Percentiles rank a stretch among this genome's conserved stretches.
Conservation (phyloP, 495 filamentous ascomycete genomes). For the Penicillium steckii region DNA sequence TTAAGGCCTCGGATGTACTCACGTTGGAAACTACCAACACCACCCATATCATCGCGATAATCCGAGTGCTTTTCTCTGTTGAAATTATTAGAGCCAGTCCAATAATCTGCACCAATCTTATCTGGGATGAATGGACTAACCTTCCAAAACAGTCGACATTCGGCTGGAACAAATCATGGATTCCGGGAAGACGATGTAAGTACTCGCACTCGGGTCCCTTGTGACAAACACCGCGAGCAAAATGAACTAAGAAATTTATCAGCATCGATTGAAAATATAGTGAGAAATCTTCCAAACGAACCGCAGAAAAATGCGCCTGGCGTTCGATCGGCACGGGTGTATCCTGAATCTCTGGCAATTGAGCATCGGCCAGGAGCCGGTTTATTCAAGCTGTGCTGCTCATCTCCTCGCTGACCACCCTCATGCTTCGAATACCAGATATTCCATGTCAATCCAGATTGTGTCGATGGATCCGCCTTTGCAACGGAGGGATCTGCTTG, state of each 20-base stretch:
- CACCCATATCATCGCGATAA: conserved; percentile 74
- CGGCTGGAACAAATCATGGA: conserved; percentile 82
- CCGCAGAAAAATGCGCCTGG: conserved; percentile 80
- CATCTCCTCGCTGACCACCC: conserved; percentile 83
- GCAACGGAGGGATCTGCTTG: conserved; percentile 84
- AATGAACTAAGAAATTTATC: conserved; percentile 55
- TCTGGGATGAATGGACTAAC: conserved; percentile 34
- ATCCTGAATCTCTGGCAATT: conserved; percentile 77
- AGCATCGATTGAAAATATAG: not conserved
- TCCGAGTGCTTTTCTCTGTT: conserved; percentile 16
- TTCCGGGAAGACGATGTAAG: conserved; percentile 78
- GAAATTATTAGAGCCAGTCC: not conserved
- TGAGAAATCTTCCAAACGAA: not conserved
- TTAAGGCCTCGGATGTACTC: not conserved
- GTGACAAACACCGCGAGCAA: conserved; percentile 78
- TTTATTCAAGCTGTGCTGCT: conserved; percentile 76
- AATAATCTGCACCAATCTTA: conserved; percentile 28
- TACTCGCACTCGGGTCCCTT: conserved; percentile 93
- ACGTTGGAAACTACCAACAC: conserved; percentile 80
- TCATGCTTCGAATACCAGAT: conserved; percentile 95
- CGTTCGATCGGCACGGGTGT: conserved; percentile 82
- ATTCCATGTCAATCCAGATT: conserved; percentile 92
- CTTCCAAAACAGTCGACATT: conserved; percentile 91
- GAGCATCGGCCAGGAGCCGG: conserved; percentile 78
- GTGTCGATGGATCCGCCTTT: conserved; percentile 76